Percentiles rank a stretch among this genome's conserved stretches.
phyloP scores from a whole-genome alignment of 805 yeast genomes.

The Pichia pseudocactophila region DNA sequence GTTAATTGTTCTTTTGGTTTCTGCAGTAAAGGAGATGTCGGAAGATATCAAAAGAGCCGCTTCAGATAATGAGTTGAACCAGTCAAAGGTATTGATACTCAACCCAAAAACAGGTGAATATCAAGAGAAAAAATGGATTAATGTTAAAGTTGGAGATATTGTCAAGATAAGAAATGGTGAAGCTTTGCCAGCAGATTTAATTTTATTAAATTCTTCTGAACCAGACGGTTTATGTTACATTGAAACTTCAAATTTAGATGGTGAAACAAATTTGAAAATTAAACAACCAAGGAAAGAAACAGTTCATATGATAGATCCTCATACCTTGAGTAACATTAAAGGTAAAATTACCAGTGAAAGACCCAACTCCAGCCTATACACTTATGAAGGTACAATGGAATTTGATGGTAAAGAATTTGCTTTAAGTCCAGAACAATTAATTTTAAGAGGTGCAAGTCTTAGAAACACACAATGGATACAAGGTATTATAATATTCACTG shows the following conservation, averaged over 20 bases:
- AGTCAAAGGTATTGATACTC: slow-evolving; percentile 60
- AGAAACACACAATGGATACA: slow-evolving; percentile 93
- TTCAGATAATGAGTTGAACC: slow-evolving; percentile 83
- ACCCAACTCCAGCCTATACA: slow-evolving; percentile 89
- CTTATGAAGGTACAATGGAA: slow-evolving; percentile 81
- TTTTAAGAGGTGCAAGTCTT: slow-evolving; percentile 90
- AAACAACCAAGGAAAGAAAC: slow-evolving; percentile 85
- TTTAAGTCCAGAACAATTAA: slow-evolving; percentile 80
- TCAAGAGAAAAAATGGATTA: slow-evolving; percentile 67
- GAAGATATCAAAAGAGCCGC: slow-evolving; percentile 85
- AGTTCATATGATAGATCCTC: slow-evolving; percentile 56
- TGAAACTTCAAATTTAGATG: slow-evolving; percentile 95
- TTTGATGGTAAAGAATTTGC: slow-evolving; percentile 57
- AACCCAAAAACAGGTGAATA: slow-evolving; percentile 53
- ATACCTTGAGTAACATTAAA: slow-evolving; percentile 40
- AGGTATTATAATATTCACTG: slow-evolving; percentile 91
- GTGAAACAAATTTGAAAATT: slow-evolving; percentile 93
- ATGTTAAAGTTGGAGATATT: slow-evolving; percentile 85
- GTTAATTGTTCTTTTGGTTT: slow-evolving; percentile 72
- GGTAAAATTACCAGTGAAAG: slow-evolving; percentile 75
- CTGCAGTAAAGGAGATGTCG: slow-evolving; percentile 83
- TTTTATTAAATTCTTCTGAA: slow-evolving; percentile 82
- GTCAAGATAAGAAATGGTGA: slow-evolving; percentile 79
- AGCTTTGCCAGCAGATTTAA: slow-evolving; percentile 87
- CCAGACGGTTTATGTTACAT: slow-evolving; percentile 97